Evolutionary conservation across 352 stramenopile genomes (phyloP).

Genomic region (Pythium rishiriense): DNA sequence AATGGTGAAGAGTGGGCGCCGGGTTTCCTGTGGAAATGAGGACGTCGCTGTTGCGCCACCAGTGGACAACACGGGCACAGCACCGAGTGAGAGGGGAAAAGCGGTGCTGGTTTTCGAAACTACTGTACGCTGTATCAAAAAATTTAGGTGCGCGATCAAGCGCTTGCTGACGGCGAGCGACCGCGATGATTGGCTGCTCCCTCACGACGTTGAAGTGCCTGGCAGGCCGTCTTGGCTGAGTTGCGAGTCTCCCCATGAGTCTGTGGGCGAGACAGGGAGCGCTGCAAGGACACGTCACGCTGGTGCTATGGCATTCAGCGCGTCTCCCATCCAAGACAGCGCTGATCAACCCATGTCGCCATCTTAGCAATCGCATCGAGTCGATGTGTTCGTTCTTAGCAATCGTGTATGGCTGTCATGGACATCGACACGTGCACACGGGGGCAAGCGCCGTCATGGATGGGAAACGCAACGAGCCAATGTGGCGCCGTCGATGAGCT

Average conservation of each 20-base stretch:
- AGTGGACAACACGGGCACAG: too few relatives aligned
- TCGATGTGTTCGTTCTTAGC: neutral
- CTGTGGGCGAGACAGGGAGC: too few relatives aligned
- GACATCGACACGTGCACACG: neutral
- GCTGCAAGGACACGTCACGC: too few relatives aligned
- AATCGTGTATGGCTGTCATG: neutral
- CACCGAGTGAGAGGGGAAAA: too few relatives aligned
- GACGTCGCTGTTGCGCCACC: too few relatives aligned
- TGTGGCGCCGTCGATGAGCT: neutral
- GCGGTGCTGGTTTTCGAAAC: too few relatives aligned
- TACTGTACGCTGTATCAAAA: too few relatives aligned
- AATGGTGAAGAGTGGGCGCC: too few relatives aligned
- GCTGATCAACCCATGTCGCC: neutral
- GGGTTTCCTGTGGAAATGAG: too few relatives aligned
- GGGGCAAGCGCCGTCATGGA: neutral
- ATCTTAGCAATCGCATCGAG: neutral
- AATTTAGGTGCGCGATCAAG: neutral
- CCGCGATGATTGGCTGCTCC: neutral
- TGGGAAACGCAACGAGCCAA: neutral
- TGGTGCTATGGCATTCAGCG: too few relatives aligned
- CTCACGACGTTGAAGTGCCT: neutral
- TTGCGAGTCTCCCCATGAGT: too few relatives aligned
- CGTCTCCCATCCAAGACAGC: too few relatives aligned
- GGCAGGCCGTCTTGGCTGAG: neutral
- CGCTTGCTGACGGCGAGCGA: neutral